Percentiles rank a stretch among this genome's conserved stretches.
phyloP scores from a whole-genome alignment of 345 rosid genomes.

The Toxicodendron radicans region DNA sequence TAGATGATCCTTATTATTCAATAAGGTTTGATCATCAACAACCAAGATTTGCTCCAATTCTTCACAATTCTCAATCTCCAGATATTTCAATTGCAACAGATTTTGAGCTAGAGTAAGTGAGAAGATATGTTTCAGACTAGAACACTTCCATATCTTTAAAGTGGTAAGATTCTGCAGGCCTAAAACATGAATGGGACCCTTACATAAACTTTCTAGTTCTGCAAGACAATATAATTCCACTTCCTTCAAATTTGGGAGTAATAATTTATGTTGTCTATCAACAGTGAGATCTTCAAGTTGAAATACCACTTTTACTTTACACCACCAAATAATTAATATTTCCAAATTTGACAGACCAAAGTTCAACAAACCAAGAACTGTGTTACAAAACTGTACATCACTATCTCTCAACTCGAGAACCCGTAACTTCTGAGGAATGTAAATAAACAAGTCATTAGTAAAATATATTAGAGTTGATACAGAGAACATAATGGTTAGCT shows the following conservation, averaged over 20 bases:
- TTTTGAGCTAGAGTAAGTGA: not conserved
- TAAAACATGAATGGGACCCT: not conserved
- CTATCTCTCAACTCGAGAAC: not conserved
- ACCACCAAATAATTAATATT: no score
- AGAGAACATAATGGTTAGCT: no score
- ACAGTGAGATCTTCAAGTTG: no score
- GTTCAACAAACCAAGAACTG: no score
- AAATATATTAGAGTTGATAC: no score
- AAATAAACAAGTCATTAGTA: no score
- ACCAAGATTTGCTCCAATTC: slow-evolving; percentile 11
- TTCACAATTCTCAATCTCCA: fast-evolving
- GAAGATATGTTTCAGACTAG: not conserved
- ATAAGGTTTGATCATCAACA: not conserved
- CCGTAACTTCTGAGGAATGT: not conserved
- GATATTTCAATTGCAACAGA: not conserved
- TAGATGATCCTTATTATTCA: not conserved
- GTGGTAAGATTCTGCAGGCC: slow-evolving; percentile 2
- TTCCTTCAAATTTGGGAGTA: no score
- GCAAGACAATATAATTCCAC: no score
- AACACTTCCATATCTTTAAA: no score
- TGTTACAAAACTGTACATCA: fast-evolving
- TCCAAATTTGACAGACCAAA: not conserved
- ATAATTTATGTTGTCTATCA: no score
- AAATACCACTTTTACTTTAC: no score
- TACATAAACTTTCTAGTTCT: not conserved